Percentiles rank a stretch among this genome's conserved stretches.
Conservation (phyloP, 345 rosid species). For the Gynandropsis gynandra region DNA sequence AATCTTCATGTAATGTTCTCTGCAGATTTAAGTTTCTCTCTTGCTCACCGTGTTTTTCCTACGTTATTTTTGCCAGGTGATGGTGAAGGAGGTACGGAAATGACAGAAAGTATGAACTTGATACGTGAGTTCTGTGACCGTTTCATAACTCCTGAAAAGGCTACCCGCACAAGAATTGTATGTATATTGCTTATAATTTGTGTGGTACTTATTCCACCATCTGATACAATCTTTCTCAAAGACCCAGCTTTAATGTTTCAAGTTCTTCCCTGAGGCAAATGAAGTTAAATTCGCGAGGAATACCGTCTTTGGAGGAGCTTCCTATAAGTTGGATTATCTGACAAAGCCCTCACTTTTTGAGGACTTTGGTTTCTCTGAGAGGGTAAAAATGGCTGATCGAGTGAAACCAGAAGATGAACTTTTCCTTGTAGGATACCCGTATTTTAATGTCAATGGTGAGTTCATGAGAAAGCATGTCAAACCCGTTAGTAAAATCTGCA, state of each 20-base stretch:
- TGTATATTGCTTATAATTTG: slow-evolving; percentile 10
- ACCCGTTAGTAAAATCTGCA: slow-evolving; percentile 4
- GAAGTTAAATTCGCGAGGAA: slow-evolving; percentile 74
- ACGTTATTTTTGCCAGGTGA: slow-evolving; percentile 44
- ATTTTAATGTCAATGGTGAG: slow-evolving; percentile 84
- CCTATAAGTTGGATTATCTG: slow-evolving; percentile 74
- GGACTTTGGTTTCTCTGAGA: slow-evolving; percentile 78
- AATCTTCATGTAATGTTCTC: not conserved
- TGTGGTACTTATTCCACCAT: not conserved
- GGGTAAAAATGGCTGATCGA: slow-evolving; percentile 74
- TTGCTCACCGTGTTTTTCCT: not conserved
- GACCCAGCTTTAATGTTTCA: slow-evolving; percentile 20
- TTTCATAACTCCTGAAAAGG: slow-evolving; percentile 50
- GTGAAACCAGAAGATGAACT: slow-evolving; percentile 77
- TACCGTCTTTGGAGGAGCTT: slow-evolving; percentile 68
- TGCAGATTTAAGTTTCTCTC: not conserved
- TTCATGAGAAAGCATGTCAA: slow-evolving; percentile 11
- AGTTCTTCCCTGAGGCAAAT: slow-evolving; percentile 94
- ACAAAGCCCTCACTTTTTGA: slow-evolving; percentile 86
- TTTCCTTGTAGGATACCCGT: slow-evolving; percentile 81
- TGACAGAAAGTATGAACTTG: slow-evolving; percentile 84
- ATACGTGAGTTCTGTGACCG: slow-evolving; percentile 80
- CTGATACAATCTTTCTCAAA: not conserved
- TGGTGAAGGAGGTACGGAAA: slow-evolving; percentile 94
- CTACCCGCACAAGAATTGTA: slow-evolving; percentile 68